Evolutionary conservation across 2,329 filamentous ascomycete genomes (phyloP), one percentile per base, ranked within the genome.

Genomic region (Lithohypha guttulata): DNA sequence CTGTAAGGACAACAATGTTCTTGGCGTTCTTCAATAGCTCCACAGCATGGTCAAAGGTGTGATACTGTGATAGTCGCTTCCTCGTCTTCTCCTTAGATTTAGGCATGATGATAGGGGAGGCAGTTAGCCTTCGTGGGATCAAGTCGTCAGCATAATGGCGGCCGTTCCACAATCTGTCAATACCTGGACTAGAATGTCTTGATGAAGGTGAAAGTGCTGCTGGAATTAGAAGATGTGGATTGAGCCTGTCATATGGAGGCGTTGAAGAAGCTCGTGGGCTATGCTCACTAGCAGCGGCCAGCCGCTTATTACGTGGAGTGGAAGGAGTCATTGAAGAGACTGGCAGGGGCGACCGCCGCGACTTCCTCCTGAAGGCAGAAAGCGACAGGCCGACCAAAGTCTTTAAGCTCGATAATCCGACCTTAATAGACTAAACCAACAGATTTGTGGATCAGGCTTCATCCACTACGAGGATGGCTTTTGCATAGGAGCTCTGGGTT

Each of bases 1-100:
- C 91, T 1, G 91, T 96, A 50, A 98, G 75, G 48, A 96, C 82
- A 54, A 98, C 76, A 58, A 98, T 87, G 59, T 94, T 93, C 50
- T 75, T 75, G 42, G 79, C 77, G 43, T 73, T 72, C 51, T 75
- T 69, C 29, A 98, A 71, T 35, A 98, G 68, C 10, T 70, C 63
- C 6, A 91, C 86, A 3, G 84, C 91, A 61, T 98, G 86, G 48
- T 93, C 82, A 37, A 96, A 70, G 1, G 80, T 79, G 64, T 94
- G 94, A 70, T 84, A 87, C 45, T 79, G 68, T 30, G 46, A 42
- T 17, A 52, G 27, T 23, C 47, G 42, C 17, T 45, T 48, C 21
- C 49, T 33, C 6, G 30, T 40, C 10, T 15, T 40, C 6, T 40
- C 37, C 19, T 31, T 33, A 15, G 28, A 19, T 19, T 26, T 40